Evolutionary conservation across 2,329 filamentous ascomycete species (phyloP), one percentile per base, ranked within the genome.

Genomic region (Arthrobotrys megalospora): DNA sequence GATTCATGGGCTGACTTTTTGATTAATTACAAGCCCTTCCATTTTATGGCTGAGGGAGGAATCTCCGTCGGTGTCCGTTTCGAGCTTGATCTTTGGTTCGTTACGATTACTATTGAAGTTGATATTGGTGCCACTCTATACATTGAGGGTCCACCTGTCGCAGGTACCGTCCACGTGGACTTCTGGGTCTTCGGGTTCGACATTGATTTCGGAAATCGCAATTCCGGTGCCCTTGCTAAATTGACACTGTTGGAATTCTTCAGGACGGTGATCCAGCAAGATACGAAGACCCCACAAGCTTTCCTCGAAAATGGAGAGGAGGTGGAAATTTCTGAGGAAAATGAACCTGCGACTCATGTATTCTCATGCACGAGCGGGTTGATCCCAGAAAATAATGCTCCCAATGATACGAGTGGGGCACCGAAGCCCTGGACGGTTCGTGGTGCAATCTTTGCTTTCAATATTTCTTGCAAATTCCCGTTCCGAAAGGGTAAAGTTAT

Each of bases 1-100:
- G 83, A 86, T 24, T 83, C 83, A 4, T 84, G 76, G 36, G 80
- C 81, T 0, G 84, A 86, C 79, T 85, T 85, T 80, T 81, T 86
- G 12, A 84, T 86, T 76, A 84, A 85, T 52, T 85, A 83, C 73
- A 80, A 83, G 21, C 84, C 84, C 3, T 84, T 85, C 80, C 70
- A 82, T 65, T 86, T 84, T 80, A 72, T 72, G 6, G 81, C 78
- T 7, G 79, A 83, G n/a, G 80, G 85, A 11, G 65, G 60, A 7
- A 60, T 73, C 3, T 50, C 24, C 1, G 64, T 76, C 14, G 71
- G 64, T 32, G 71, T 38, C 12, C 32, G 52, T 21, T 38, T 58
- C 16, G 32, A 53, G 8, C 24, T 53, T 3, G 28, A 53, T 16
- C 66, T 81, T 1, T 55, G 34, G 45, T 63, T 71, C n/a, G 36